Base-by-base conservation (phyloP, 2,329 filamentous ascomycete species). In the Chalaropsis ovoidea region DNA sequence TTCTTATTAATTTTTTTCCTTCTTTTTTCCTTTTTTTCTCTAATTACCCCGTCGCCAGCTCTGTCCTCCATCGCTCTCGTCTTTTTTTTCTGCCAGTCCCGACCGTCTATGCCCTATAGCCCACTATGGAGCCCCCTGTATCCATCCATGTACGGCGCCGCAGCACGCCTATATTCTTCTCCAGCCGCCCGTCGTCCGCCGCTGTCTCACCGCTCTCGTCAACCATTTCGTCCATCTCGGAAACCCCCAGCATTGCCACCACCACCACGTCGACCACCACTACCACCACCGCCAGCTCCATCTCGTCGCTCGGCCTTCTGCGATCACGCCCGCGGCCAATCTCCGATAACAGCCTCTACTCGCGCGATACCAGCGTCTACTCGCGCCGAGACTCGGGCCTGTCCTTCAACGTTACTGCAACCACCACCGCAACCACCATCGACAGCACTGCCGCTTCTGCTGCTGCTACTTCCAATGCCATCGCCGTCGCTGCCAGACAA, bases 311-410 rank as follows among this genome's bases (percentile, higher is more conserved):
- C 43, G 42, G 24, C 11, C 61, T 27, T 1, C 43, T 19, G 24
- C 61, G 63, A 8, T 43, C 63, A 27, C 31, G 47, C 27, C 63
- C 52, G 17, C 63, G 63, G 15, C 63, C 63, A n/a, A 56, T 58
- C 22, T 68, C 71, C 1, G 71, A 71, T 49, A 56, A 64, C 27
- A 64, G 52, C 22, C 22, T 58, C 8, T 71, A 71, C 42, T 71
- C 80, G 45, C 75, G 77, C 62, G 35, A 39, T 39, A 39, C 35
- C 35, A 39, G 52, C 39, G 35, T 58, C 8, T 71, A 71, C 45
- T 71, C 80, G 47, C 75, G 77, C 62, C 79, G 77, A 69, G 79
- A 78, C 65, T 80, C 78, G 2, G 78, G 78, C 1, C 70, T 80
- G n/a, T 73, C 76, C 3, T 70, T 78, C 41, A 77, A 79, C 68